Base-by-base conservation (phyloP, 2,329 filamentous ascomycete species). In the Nemania serpens region DNA sequence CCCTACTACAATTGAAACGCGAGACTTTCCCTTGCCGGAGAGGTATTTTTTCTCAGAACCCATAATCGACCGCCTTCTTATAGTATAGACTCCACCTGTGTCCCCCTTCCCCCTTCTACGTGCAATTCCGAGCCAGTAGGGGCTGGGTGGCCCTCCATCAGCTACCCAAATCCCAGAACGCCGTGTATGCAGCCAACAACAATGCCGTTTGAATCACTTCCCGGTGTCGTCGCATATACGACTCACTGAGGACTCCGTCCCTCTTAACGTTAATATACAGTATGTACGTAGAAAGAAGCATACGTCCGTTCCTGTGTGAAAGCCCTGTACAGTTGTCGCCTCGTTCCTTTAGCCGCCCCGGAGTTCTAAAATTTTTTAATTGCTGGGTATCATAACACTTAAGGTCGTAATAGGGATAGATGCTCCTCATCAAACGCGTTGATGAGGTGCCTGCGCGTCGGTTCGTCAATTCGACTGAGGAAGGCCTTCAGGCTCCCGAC, bases 101-200 rank as follows among this genome's bases (percentile, higher is more conserved):
- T 43, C 39, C 58, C 63, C 57, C 36, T 63, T 52, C 56, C 18
- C 58, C 47, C 45, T 34, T 59, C 58, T 59, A 56, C 55, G 29
- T 64, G 55, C 58, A 63, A 52, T 39, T 56, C 60, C 37, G 45
- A 42, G 55, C 41, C 58, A 52, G 15, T 10, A 12, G 36, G 11
- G 3, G 25, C 25, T 47, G 58, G 45, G 52, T 58, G 58, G 55
- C 60, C 58, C 25, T 36, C 53, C 59, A 59, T 55, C 36, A 57
- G 39, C 65, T 45, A 59, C 58, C 56, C 62, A 43, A 61, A 58
- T 66, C 58, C 68, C 67, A 53, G 47, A 71, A 71, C 70, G 69
- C 70, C 70, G 52, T 65, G 58, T 69, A 70, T 71, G 69, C 68
- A 69, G 52, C 62, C 54, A 56, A 43, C 46, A 61, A 55, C 39